Percentiles rank a stretch among this genome's conserved stretches.
Evolutionary conservation across 148 eudicot species (phyloP).

Genomic region (Rhododendron vialii): DNA sequence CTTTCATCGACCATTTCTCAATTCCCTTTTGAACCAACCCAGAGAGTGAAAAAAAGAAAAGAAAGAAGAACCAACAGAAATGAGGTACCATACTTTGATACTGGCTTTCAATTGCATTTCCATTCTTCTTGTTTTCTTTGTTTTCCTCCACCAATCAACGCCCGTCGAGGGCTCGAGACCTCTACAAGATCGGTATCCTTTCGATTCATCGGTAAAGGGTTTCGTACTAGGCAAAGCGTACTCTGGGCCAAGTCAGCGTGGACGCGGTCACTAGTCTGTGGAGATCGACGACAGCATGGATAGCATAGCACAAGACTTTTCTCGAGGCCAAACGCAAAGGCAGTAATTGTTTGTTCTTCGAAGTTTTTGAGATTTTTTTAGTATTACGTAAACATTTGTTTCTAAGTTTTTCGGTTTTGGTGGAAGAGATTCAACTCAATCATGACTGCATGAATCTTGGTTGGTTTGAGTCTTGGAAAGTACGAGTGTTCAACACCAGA

Average conservation of each 20-base stretch:
- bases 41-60: background rate
- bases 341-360: background rate
- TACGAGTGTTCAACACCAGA: background rate
- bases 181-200: background rate
- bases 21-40: background rate
- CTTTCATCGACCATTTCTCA: background rate
- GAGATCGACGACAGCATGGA: background rate
- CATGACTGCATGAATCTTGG: background rate
- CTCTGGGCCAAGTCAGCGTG: constrained; percentile 24
- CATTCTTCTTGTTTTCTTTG: background rate
- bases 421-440: background rate
- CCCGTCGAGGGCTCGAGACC: constrained; percentile 8
- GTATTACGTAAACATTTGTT: background rate
- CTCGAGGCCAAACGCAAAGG: background rate
- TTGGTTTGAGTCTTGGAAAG: background rate
- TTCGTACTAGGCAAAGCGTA: constrained; percentile 2
- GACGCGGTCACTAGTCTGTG: constrained; percentile 13
- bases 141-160: background rate
- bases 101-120: background rate
- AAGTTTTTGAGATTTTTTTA: background rate
- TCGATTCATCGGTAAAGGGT: background rate
- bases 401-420: background rate
- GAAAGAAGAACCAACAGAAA: background rate
- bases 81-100: background rate
- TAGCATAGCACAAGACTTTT: background rate